Evolutionary conservation across 805 yeast genomes (phyloP), one percentile per base, ranked within the genome.

Genomic region (Lipomyces chichibuensis): DNA sequence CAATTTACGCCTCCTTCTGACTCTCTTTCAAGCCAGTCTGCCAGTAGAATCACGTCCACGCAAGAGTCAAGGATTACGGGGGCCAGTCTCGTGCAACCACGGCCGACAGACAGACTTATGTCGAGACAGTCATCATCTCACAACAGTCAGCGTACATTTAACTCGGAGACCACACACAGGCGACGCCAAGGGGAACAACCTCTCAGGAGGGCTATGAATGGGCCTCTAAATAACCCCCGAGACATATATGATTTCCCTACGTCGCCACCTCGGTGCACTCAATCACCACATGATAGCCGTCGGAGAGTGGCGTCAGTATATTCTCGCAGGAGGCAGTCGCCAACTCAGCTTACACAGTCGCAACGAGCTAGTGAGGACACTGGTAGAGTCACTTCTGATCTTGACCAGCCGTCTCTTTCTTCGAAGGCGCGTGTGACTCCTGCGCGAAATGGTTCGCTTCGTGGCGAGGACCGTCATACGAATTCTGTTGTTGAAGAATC

Each of bases 1-100:
- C 63, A 43, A 29, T 69, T 59, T 43, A 62, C 53, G 6, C 64
- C 64, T 14, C 57, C 69, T 20, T 33, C 66, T 3, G 23, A 43
- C 25, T 11, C 64, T n/a, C 33, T 37, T 20, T 51, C 55, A 11
- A 62, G 46, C 13, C 35, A 56, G 27, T 25, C 62, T n/a, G 39
- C 17, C 33, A 59, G 11, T 32, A 27, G 55, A 43, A 29, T 33
- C 3, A 27, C 54, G 13, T 59, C 33, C 8, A 33, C 37, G 62
- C 55, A 43, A 33, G 46, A n/a, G 8, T 17, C 29, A 14, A 20
- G 33, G n/a, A 11, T n/a, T 29, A 51, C 57, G 52, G 17, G 6
- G 35, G 33, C 13, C 23, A 43, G 23, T 2, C 20, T 43, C 8
- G 3, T 43, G 49, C 49, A 43, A 43, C 23, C 49, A 5, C 49